A percentile compares a stretch with the other conserved stretches of the same genome.
These are phyloP conservation scores for Phaeotremella fagi DNA, from an alignment of 768 basidiomycete species.

Conservation along the genomic window DNA sequence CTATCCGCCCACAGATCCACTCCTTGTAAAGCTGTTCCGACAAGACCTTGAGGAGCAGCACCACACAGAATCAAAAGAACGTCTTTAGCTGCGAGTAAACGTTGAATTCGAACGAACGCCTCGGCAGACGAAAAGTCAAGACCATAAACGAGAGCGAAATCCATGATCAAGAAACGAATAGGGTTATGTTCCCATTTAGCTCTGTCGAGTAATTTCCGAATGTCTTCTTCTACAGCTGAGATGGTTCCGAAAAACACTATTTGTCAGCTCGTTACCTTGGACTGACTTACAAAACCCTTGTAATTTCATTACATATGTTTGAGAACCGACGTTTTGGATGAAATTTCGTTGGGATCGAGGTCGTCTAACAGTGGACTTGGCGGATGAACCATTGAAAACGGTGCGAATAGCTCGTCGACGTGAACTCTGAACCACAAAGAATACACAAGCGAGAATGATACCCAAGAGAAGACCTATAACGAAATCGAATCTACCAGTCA, in stretches of 20 bases:
- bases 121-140: constrained; percentile 94
- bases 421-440: constrained; percentile 96
- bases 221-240: constrained; percentile 77
- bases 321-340: constrained; percentile 84
- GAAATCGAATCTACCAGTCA: constrained; percentile 60
- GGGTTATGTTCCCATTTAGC: constrained; percentile 68
- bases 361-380: constrained; percentile 84
- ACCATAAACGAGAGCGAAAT: constrained; percentile 76
- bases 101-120: constrained; percentile 85
- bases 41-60: constrained; percentile 55
- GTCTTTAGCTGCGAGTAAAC: constrained; percentile 67
- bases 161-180: constrained; percentile 83
- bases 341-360: constrained; percentile 83
- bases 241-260: constrained; percentile 64
- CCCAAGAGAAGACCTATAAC: constrained; percentile 90
- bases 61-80: constrained; percentile 89
- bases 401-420: constrained; percentile 76
- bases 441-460: constrained; percentile 87
- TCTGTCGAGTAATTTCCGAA: constrained; percentile 67
- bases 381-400: constrained; percentile 73
- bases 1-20: constrained; percentile 67
- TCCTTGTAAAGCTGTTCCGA: constrained; percentile 68
- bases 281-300: constrained; percentile 58
- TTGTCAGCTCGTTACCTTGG: not conserved
- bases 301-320: constrained; percentile 78